A percentile compares a stretch with the other conserved stretches of the same genome.
Conservation (phyloP, 768 basidiomycete genomes). For the Suillus variegatus region DNA sequence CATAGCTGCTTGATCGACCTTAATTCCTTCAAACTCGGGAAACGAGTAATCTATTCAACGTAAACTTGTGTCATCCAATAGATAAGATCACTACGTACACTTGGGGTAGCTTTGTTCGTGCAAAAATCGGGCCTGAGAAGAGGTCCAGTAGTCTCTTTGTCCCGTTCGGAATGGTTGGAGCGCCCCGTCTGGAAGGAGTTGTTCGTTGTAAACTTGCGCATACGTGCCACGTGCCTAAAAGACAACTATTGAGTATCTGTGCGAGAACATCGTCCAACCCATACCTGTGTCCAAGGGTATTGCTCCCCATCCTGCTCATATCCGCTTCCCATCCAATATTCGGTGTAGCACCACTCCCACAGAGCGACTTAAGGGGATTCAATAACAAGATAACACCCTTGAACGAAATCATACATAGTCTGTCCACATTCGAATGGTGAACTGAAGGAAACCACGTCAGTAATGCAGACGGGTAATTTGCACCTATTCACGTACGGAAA, state of each 20-base stretch:
- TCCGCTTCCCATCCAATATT: conserved; percentile 31
- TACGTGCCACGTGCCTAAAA: conserved; percentile 24
- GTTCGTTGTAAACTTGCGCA: conserved; percentile 22
- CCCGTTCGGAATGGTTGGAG: conserved; percentile 26
- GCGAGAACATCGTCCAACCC: background rate
- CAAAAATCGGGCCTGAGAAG: conserved; percentile 26
- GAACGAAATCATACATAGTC: conserved; percentile 14
- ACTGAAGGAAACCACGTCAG: conserved; percentile 14
- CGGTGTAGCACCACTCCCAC: conserved; percentile 32
- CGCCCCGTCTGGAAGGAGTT: conserved; percentile 21
- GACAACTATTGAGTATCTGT: background rate
- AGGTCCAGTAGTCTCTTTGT: conserved; percentile 27
- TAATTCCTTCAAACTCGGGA: conserved; percentile 24
- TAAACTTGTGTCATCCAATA: background rate
- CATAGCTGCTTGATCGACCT: conserved; percentile 23
- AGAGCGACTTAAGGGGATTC: conserved; percentile 21
- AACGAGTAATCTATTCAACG: conserved; percentile 28
- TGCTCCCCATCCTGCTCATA: conserved; percentile 15
- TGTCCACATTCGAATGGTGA: conserved; percentile 27
- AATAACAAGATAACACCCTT: background rate
- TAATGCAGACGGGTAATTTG: background rate
- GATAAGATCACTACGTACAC: conserved; percentile 10
- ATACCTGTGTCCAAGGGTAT: conserved; percentile 26
- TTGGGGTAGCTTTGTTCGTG: conserved; percentile 21
- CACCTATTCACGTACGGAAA: conserved; percentile 18